A percentile compares a stretch with the other conserved stretches of the same genome.
phyloP scores from a whole-genome alignment of 345 rosid species.

The Bruguiera sexangula region DNA sequence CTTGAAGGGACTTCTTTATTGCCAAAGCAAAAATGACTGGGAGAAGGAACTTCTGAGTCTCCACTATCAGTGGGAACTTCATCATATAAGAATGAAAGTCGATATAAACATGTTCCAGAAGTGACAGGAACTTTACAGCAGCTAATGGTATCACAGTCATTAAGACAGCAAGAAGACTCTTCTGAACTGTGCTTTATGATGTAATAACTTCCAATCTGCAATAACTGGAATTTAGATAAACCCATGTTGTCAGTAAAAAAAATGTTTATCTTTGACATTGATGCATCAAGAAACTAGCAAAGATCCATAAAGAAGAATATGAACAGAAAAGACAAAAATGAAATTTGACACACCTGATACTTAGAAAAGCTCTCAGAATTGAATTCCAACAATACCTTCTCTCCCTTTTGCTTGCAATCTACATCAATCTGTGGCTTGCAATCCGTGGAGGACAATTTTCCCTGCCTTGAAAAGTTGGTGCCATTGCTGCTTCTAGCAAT shows the following conservation, averaged over 20 bases:
- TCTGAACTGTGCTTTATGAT: constrained; percentile 48
- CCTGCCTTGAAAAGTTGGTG: constrained; percentile 27
- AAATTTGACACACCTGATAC: constrained; percentile 44
- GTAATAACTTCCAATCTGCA: constrained; percentile 76
- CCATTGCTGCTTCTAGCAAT: constrained; percentile 38
- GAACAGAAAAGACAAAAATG: background rate
- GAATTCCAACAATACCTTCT: constrained; percentile 66
- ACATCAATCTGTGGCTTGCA: constrained; percentile 25
- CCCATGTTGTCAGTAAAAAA: constrained; percentile 1
- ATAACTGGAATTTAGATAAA: constrained; percentile 42
- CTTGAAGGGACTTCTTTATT: constrained; percentile 21
- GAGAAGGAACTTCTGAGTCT: constrained; percentile 29
- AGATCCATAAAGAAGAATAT: background rate
- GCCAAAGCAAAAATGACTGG: constrained; percentile 15
- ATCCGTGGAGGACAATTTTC: constrained; percentile 37
- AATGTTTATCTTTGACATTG: background rate
- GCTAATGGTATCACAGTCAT: constrained; percentile 29
- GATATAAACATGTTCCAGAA: constrained; percentile 46
- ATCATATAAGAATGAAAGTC: constrained; percentile 46
- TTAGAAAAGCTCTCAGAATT: constrained; percentile 30
- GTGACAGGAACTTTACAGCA: constrained; percentile 39
- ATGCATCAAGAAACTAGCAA: background rate
- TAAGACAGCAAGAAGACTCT: constrained; percentile 43
- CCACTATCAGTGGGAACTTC: constrained; percentile 28
- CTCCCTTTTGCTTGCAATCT: constrained; percentile 28